Conservation (phyloP, 2,329 filamentous ascomycete genomes). For the Aspergillus novoparasiticus region DNA sequence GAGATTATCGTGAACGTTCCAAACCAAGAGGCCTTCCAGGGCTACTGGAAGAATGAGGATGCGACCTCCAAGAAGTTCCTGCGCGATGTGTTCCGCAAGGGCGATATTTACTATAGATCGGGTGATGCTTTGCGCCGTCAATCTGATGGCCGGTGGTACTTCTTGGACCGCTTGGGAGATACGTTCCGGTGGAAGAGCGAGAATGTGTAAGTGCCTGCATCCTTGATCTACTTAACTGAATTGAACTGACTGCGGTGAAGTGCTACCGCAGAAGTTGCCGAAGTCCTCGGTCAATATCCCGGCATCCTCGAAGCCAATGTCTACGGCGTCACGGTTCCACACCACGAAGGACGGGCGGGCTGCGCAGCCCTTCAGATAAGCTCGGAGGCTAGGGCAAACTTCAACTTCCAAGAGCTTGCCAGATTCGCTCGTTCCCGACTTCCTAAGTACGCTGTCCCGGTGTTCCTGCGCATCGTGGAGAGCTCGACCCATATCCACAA, state of each 20-base stretch:
- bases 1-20: constrained; percentile 71
- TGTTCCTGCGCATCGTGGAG: constrained; percentile 68
- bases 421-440: constrained; percentile 61
- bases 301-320: constrained; percentile 68
- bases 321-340: constrained; percentile 67
- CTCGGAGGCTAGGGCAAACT: constrained; percentile 49
- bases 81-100: constrained; percentile 65
- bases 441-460: constrained; percentile 73
- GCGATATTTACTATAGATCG: constrained; percentile 69
- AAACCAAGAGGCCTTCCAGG: constrained; percentile 62
- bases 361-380: constrained; percentile 62
- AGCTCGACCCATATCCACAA: constrained; percentile 56
- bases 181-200: constrained; percentile 76
- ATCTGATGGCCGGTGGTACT: constrained; percentile 67
- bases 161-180: constrained; percentile 70
- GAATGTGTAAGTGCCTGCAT: constrained; percentile 55
- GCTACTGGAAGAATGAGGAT: constrained; percentile 69
- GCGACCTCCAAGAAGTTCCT: constrained; percentile 70
- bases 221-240: neutral
- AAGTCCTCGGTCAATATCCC: constrained; percentile 62
- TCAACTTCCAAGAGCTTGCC: constrained; percentile 64
- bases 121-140: constrained; percentile 68
- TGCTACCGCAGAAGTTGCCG: constrained; percentile 66
- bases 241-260: constrained; percentile 13
- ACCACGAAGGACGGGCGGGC: constrained; percentile 69